Evolutionary conservation across 202 grass and related monocot species (phyloP), one percentile per base, ranked within the genome.

Genomic region (Cymbopogon flexuosus): DNA sequence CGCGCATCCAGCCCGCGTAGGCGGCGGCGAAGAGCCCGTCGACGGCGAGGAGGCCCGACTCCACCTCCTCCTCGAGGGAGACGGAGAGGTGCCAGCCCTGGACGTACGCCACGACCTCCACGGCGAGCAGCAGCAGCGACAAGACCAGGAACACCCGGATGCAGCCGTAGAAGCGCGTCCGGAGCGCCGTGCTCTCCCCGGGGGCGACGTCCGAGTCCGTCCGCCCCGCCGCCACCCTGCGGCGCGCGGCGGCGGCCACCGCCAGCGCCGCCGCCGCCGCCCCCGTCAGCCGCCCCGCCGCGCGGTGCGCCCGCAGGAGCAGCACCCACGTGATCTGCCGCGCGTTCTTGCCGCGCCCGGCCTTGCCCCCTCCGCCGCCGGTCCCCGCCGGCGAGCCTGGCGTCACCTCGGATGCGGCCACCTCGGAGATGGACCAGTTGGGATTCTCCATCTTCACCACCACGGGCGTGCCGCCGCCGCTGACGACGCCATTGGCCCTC

Each of bases 321-420:
- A 93, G 83, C 59, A 93, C 88, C 88, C 91, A 88, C 27, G 89
- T 89, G 80, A 91, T 91, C 87, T 94, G 92, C 43, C 85, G 89
- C 39, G 89, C 89, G 73, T 88, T 94, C 86, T 87, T 94, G 76
- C 86, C 86, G 1, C 86, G 34, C 5, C 82, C 89, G 5, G 69
- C 85, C 73, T 88, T 90, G 29, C 83, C 83, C 7, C 77, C 73
- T 27, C 27, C 27, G 27, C 27, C 27, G 22, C 57, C 57, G 21
- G 11, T 3, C 15, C 24, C 43, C 6, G 88, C 83, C n/a, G 87
- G 83, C 3, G 87, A 86, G 8, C 42, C 87, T 19, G 88, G 79
- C 62, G 41, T n/a, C 24, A 71, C 79, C 42, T 56, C 68, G 35
- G 69, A 69, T 33, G 62, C 70, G 47, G 74, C 49, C 3, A 91